These are phyloP conservation scores for Xylariaceae sp. DNA, from an alignment of 2,329 filamentous ascomycete genomes.

Conservation along the genomic window DNA sequence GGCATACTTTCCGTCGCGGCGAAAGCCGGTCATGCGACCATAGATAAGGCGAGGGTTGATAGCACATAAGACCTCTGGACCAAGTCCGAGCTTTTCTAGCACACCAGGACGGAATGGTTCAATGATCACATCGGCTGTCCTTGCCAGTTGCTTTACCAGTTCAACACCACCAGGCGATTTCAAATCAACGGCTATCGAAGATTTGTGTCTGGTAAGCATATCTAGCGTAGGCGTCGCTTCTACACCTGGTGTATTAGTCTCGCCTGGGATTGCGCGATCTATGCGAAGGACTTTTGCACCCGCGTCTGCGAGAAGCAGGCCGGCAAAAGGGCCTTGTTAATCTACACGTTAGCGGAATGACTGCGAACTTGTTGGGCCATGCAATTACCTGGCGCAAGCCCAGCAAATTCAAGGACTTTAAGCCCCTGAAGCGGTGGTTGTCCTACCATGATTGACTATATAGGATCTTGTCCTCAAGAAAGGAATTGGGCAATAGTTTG, in stretches of 20 bases:
- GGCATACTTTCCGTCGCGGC: constrained; percentile 81
- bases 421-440: constrained; percentile 52
- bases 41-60: constrained; percentile 78
- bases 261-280: constrained; percentile 63
- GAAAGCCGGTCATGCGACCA: constrained; percentile 86
- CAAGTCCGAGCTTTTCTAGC: constrained; percentile 80
- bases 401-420: constrained; percentile 63
- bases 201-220: constrained; percentile 78
- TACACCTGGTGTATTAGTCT: constrained; percentile 42
- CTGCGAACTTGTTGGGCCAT: background rate
- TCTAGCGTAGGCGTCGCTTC: constrained; percentile 58
- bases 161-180: constrained; percentile 66
- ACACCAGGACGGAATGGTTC: constrained; percentile 93
- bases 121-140: constrained; percentile 75
- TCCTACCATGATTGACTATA: constrained; percentile 39
- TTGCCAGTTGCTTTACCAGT: constrained; percentile 68
- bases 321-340: constrained; percentile 79
- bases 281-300: constrained; percentile 87
- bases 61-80: constrained; percentile 66
- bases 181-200: constrained; percentile 78
- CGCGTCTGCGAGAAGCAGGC: constrained; percentile 85
- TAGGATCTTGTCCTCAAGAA: no score
- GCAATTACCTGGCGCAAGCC: constrained; percentile 61
- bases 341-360: constrained; percentile 9
- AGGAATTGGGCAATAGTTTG: no score